Evolutionary conservation across 2,329 filamentous ascomycete genomes (phyloP).

Genomic region (Akanthomyces dipterigenus): DNA sequence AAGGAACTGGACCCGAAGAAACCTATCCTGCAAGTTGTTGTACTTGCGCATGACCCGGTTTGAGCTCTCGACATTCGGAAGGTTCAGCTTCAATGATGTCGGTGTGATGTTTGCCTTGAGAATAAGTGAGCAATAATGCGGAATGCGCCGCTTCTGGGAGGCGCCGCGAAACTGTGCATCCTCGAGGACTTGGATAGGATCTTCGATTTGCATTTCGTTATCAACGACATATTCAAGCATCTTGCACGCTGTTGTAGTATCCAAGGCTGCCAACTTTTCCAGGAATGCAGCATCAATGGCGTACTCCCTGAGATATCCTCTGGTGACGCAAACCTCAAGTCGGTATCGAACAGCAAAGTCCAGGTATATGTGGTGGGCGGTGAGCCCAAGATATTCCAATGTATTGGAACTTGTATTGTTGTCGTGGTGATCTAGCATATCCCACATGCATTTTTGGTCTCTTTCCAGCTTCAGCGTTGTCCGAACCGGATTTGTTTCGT

Average conservation of each 20-base stretch:
- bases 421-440: slow-evolving; percentile 22
- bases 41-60: slow-evolving; percentile 80
- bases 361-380: slow-evolving; percentile 31
- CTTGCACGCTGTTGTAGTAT: slow-evolving; percentile 47
- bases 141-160: slow-evolving; percentile 23
- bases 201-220: slow-evolving; percentile 57
- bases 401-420: slow-evolving; percentile 18
- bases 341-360: slow-evolving; percentile 77
- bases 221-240: slow-evolving; percentile 71
- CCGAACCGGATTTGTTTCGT: neutral
- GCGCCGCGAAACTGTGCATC: neutral
- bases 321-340: slow-evolving; percentile 87
- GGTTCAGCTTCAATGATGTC: slow-evolving; percentile 70
- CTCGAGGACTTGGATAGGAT: slow-evolving; percentile 24
- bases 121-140: slow-evolving; percentile 66
- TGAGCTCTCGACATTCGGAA: slow-evolving; percentile 75
- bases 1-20: slow-evolving; percentile 82
- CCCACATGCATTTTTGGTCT: slow-evolving; percentile 23
- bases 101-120: slow-evolving; percentile 78
- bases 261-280: slow-evolving; percentile 43
- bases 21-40: slow-evolving; percentile 62
- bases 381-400: slow-evolving; percentile 22
- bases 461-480: slow-evolving; percentile 20
- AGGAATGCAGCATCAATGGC: slow-evolving; percentile 65
- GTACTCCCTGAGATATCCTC: slow-evolving; percentile 68